Evolutionary conservation across 108 stramenopile species (phyloP), one percentile per base, ranked within the genome.

Genomic region (Seminavis robusta): DNA sequence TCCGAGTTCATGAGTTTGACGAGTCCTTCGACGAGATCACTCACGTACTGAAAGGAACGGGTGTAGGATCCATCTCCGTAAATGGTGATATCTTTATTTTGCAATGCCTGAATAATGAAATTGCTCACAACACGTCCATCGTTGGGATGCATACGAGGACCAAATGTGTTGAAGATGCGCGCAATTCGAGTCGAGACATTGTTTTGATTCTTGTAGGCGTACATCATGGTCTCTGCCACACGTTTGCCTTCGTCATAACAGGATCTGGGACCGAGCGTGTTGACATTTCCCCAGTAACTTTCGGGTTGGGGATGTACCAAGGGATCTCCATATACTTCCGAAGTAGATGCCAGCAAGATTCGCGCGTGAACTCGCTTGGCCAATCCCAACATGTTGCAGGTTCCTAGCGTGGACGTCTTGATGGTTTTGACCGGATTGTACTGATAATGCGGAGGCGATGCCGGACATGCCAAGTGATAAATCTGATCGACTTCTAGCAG

Each of bases 161-260:
- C 99, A 61, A 95, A 99, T 16, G 99, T 99, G 71, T 99, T 99
- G 89, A 99, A 99, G 34, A 99, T 99, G 17, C 99, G 77, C 0
- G 99, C 98, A 4, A 99, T 94, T n/a, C 99, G 90, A 2, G 98
- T 89, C 25, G 96, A 93, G 36, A 98, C 90, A 21, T 79, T 67
- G 59, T 92, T 87, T 61, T 97, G 91, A 34, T 91, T 80, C 48
- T 61, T 68, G 81, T 98, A 99, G 21, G 93, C 80, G 71, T 95
- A 98, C 95, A 96, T 97, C 95, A 99, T 97, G 34, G 98, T 99
- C 67, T 99, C 99, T 13, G 98, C 99, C 13, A 99, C 99, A 25
- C 99, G 96, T 63, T 99, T 99, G 39, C 99, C 99, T 87, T 99
- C 98, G 63, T 99, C 99, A 79, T 99, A 99, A 61, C 99, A 99